These are phyloP conservation scores for Hymenoscyphus fructigenus DNA, from an alignment of 2,329 filamentous ascomycete species.

Conservation along the genomic window DNA sequence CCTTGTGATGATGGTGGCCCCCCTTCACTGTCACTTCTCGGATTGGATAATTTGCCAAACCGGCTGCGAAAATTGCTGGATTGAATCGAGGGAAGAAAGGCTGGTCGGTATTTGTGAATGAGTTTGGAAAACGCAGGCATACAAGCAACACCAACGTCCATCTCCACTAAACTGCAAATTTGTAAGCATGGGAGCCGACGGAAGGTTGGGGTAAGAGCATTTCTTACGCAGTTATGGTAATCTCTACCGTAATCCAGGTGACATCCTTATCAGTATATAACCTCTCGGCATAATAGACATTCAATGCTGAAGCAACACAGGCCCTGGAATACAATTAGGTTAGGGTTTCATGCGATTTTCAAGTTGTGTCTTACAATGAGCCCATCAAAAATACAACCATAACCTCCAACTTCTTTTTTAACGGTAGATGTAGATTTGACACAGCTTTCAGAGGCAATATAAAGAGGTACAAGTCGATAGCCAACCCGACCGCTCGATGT, in stretches of 20 bases:
- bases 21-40: slow-evolving; percentile 1
- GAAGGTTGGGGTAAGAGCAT: too few relatives aligned
- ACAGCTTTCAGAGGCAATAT: slow-evolving; percentile 2
- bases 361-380: slow-evolving; percentile 1
- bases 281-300: not conserved
- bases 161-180: not conserved
- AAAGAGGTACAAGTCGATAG: not conserved
- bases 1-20: too few relatives aligned
- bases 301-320: slow-evolving; percentile 6
- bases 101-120: not conserved
- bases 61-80: not conserved
- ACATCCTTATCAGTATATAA: not conserved
- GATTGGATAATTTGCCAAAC: not conserved
- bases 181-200: too few relatives aligned
- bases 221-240: not conserved
- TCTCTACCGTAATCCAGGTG: not conserved
- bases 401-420: slow-evolving; percentile 1
- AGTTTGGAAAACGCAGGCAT: slow-evolving; percentile 1
- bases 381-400: slow-evolving; percentile 7
- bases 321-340: not conserved
- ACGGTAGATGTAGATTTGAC: not conserved
- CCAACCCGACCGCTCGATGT: too few relatives aligned
- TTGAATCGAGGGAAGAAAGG: not conserved
- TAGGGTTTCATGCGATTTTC: not conserved
- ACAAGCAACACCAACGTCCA: slow-evolving; percentile 1